phyloP scores from a whole-genome alignment of 441 rosid species.

The Rhodomyrtus psidioides region DNA sequence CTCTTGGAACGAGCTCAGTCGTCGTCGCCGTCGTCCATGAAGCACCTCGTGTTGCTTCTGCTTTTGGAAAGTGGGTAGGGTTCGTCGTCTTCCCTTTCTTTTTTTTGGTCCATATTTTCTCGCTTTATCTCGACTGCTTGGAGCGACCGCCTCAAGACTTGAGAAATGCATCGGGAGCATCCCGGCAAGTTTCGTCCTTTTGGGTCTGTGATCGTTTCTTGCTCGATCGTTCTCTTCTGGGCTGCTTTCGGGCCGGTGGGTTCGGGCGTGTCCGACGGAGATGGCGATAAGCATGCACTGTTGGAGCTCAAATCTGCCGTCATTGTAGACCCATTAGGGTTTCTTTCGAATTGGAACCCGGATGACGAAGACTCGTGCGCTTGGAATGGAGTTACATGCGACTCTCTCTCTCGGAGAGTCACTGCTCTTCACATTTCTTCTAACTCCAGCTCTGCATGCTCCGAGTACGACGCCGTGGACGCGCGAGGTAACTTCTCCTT shows the following conservation, averaged over 20 bases:
- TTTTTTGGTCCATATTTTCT: background rate
- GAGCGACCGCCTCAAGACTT: background rate
- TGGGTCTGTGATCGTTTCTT: background rate
- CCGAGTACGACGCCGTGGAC: slow-evolving; percentile 5
- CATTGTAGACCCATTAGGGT: slow-evolving; percentile 25
- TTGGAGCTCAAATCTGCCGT: slow-evolving; percentile 30
- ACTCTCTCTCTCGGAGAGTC: slow-evolving; percentile 25
- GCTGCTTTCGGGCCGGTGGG: background rate
- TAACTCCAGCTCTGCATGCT: slow-evolving; percentile 5
- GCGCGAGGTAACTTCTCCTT: slow-evolving; percentile 24
- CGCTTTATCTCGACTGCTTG: background rate
- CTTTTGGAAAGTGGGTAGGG: background rate
- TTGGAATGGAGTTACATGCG: slow-evolving; percentile 35
- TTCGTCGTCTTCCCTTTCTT: background rate
- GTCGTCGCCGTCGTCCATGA: background rate
- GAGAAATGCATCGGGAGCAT: background rate
- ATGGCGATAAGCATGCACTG: slow-evolving; percentile 27
- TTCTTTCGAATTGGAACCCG: slow-evolving; percentile 33
- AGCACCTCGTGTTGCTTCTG: background rate
- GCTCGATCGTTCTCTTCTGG: background rate
- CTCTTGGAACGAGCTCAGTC: background rate
- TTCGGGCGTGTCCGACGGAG: background rate
- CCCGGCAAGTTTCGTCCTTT: background rate
- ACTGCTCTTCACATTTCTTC: slow-evolving; percentile 21
- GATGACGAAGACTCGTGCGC: slow-evolving; percentile 22